phyloP scores from a whole-genome alignment of 2,329 filamentous ascomycete genomes.

The Paracorniculantispora psalliotae region DNA sequence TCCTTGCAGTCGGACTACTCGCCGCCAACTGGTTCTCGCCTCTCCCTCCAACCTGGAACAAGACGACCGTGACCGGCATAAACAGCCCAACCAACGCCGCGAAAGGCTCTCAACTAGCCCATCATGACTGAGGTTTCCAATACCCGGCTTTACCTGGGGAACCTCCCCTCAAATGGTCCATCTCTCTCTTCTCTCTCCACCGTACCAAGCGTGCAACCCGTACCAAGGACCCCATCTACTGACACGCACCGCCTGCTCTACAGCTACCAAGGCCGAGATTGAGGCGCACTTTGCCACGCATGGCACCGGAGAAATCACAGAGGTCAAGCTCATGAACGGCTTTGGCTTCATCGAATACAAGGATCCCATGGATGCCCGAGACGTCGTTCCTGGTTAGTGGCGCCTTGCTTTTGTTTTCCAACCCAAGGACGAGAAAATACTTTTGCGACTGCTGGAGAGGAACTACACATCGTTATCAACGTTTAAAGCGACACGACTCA shows the following conservation, averaged over 20 bases:
- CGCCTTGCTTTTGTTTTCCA: not conserved
- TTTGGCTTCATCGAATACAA: conserved; percentile 99
- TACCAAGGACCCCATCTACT: conserved; percentile 31
- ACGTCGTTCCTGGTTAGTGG: conserved; percentile 89
- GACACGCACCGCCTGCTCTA: conserved; percentile 36
- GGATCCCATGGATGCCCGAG: conserved; percentile 94
- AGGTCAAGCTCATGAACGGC: conserved; percentile 99
- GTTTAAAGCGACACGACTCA: not conserved
- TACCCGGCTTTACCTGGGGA: conserved; percentile 94
- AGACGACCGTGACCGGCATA: not conserved
- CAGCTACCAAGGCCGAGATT: conserved; percentile 95
- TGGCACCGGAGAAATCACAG: conserved; percentile 94
- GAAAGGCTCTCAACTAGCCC: conserved; percentile 18
- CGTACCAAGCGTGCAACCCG: not conserved
- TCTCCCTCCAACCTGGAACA: not conserved
- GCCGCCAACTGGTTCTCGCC: too few relatives aligned
- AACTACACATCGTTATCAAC: not conserved
- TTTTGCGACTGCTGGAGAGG: not conserved
- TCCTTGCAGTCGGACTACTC: conserved; percentile 6
- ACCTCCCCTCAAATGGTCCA: conserved; percentile 90
- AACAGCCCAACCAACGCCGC: not conserved
- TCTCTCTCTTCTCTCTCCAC: conserved; percentile 18
- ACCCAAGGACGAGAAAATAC: not conserved
- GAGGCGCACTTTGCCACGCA: conserved; percentile 93
- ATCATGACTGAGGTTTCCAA: conserved; percentile 85